Base-by-base conservation (phyloP, 2,329 filamentous ascomycete species). In the Tolypocladium ovalisporum region DNA sequence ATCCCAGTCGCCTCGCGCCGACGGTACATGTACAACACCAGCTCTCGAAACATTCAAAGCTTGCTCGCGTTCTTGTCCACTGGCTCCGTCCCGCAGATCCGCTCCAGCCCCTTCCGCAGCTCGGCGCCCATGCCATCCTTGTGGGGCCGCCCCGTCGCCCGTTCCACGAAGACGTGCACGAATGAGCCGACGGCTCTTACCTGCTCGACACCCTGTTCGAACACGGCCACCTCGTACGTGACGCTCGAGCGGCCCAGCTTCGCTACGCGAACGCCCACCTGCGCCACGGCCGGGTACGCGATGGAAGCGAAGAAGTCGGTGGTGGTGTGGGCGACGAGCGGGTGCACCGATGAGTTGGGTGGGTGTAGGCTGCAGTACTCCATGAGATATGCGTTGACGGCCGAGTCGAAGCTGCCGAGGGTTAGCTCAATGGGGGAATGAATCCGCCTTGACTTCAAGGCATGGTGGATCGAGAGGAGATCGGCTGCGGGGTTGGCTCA, bases 341-440 rank as follows among this genome's bases (percentile, higher is more conserved):
- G 90, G 62, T 94, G 89, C 64, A 92, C 86, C 3, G 81, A 69
- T 3, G 87, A 88, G 6, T 80, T 81, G 10, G 82, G 80, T 5
- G 90, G 92, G 62, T 87, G 74, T 55, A 95, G 82, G 15, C 81
- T 81, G 71, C 90, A 95, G 66, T 89, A 78, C 55, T 86, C 78
- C 60, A 96, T 90, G 22, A 97, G 82, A 71, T 94, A 97, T 54
- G 87, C 81, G 72, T 97, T 97, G 69, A 96, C 85, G 58, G 96
- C 83, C 1, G 89, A 92, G 75, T 97, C 93, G 71, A 96, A 94
- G 57, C 84, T 86, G 34, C 10, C 27, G 29, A 22, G 40, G 52
- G 22, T 24, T 24, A 13, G 36, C 35, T 58, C 60, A 54, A 27
- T 7, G 44, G 27, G 27, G 27, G 17, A 12, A 27, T 27, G 42